phyloP scores from a whole-genome alignment of 768 basidiomycete species.

The Dendrothele bispora region DNA sequence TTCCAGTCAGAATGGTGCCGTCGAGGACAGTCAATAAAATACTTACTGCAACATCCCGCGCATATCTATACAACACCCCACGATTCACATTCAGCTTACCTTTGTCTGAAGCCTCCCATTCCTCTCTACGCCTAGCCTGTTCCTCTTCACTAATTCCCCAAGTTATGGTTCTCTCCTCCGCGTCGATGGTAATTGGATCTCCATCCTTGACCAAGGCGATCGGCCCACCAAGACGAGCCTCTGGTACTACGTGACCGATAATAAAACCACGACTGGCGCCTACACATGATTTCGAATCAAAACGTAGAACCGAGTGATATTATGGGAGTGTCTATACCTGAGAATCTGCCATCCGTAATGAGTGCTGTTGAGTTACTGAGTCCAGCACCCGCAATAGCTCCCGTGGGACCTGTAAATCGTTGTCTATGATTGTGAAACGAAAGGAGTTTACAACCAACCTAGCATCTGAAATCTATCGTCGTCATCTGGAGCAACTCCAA shows the following conservation, averaged over 20 bases:
- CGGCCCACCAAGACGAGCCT: conserved; percentile 78
- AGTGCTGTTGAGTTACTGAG: conserved; percentile 75
- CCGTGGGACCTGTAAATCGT: conserved; percentile 67
- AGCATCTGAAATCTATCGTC: conserved; percentile 11
- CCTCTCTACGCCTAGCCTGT: conserved; percentile 54
- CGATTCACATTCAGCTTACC: conserved; percentile 64
- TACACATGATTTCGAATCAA: neutral
- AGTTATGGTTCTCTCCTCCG: conserved; percentile 60
- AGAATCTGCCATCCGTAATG: conserved; percentile 89
- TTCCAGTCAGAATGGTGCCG: conserved; percentile 4
- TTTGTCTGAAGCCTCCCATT: conserved; percentile 73
- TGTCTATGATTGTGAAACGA: neutral
- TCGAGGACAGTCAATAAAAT: conserved; percentile 6
- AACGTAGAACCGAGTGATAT: neutral
- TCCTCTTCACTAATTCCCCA: conserved; percentile 75
- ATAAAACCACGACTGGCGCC: conserved; percentile 40
- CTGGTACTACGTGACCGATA: conserved; percentile 61
- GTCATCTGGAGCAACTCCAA: neutral
- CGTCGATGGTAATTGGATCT: conserved; percentile 71
- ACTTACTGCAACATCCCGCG: conserved; percentile 83
- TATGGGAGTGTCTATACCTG: conserved; percentile 57
- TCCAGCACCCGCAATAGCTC: conserved; percentile 82
- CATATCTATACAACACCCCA: conserved; percentile 78
- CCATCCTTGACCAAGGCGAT: conserved; percentile 87
- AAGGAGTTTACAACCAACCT: conserved; percentile 35